Percentiles rank a stretch among this genome's conserved stretches.
These are phyloP conservation scores for Terfezia boudieri DNA, from an alignment of 495 filamentous ascomycete genomes.

Conservation along the genomic window DNA sequence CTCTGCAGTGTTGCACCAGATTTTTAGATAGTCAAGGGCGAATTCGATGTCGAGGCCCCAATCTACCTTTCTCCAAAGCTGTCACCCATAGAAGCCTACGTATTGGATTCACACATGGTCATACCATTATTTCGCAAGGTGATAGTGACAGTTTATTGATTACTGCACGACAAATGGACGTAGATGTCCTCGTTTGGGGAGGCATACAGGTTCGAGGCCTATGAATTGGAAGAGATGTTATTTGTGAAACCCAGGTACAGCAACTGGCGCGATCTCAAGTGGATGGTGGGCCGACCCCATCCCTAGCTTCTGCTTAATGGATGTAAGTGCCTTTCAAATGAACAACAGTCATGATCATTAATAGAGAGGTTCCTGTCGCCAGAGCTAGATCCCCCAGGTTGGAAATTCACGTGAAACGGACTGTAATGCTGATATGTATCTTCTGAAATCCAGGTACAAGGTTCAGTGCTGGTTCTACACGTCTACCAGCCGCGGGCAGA, in stretches of 20 bases:
- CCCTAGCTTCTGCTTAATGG: conserved; percentile 97
- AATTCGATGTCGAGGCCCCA: conserved; percentile 80
- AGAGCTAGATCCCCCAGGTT: conserved; percentile 1
- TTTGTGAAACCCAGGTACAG: conserved; percentile 82
- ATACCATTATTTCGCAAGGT: conserved; percentile 74
- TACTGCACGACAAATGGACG: conserved; percentile 84
- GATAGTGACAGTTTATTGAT: conserved; percentile 84
- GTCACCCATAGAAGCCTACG: conserved; percentile 83
- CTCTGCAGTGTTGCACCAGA: conserved; percentile 79
- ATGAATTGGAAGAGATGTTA: conserved; percentile 96
- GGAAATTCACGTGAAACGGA: background rate
- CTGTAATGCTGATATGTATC: background rate
- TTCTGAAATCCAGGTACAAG: conserved; percentile 50
- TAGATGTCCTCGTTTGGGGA: conserved; percentile 90
- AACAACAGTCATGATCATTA: background rate
- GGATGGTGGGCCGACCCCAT: conserved; percentile 52
- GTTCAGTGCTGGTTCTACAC: conserved; percentile 87
- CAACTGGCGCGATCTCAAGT: conserved; percentile 17
- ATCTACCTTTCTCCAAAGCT: conserved; percentile 76
- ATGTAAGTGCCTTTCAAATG: conserved; percentile 39
- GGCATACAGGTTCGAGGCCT: conserved; percentile 95
- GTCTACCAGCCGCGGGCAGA: conserved; percentile 92
- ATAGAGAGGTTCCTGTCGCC: background rate
- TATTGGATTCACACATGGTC: conserved; percentile 92
- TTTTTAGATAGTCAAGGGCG: conserved; percentile 83